A percentile compares a stretch with the other conserved stretches of the same genome.
Conservation (phyloP, 495 filamentous ascomycete genomes). For the Penicillium samsonianum region DNA sequence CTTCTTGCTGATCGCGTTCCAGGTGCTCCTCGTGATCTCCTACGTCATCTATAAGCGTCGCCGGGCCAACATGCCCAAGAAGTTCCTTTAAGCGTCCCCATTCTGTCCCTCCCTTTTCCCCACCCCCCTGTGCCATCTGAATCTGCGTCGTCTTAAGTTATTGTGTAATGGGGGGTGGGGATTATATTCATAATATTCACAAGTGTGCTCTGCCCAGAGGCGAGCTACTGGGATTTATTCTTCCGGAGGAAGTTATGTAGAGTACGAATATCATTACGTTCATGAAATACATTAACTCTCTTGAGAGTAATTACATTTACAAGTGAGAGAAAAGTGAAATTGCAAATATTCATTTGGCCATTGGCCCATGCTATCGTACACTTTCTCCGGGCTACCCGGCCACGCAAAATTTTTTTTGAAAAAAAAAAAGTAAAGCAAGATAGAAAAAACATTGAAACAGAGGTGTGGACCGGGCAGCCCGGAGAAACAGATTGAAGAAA, state of each 20-base stretch:
- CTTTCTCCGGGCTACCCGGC: slow-evolving; percentile 8
- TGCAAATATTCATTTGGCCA: slow-evolving; percentile 19
- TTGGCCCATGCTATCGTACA: slow-evolving; percentile 29
- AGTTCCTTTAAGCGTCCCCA: slow-evolving; percentile 72
- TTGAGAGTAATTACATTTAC: neutral
- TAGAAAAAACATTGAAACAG: slow-evolving; percentile 10
- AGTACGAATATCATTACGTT: slow-evolving; percentile 23
- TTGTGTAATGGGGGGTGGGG: neutral
- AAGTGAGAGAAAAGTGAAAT: slow-evolving; percentile 6
- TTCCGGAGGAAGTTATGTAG: slow-evolving; percentile 21
- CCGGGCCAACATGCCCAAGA: slow-evolving; percentile 78
- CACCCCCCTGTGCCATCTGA: neutral
- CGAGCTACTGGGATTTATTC: slow-evolving; percentile 8
- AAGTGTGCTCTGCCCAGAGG: neutral
- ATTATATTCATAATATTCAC: neutral
- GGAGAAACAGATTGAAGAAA: slow-evolving; percentile 3
- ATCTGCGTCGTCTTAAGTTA: neutral
- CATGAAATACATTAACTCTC: too few species aligned
- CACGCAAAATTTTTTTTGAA: slow-evolving; percentile 1
- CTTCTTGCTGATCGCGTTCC: slow-evolving; percentile 72
- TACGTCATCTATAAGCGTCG: slow-evolving; percentile 84
- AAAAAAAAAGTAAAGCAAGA: slow-evolving; percentile 19
- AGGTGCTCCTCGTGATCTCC: slow-evolving; percentile 64
- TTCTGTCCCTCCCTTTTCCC: neutral
- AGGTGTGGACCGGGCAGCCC: neutral